phyloP scores from a whole-genome alignment of 192 early-diverging fungal genomes.

The Pecoramyces ruminantium region DNA sequence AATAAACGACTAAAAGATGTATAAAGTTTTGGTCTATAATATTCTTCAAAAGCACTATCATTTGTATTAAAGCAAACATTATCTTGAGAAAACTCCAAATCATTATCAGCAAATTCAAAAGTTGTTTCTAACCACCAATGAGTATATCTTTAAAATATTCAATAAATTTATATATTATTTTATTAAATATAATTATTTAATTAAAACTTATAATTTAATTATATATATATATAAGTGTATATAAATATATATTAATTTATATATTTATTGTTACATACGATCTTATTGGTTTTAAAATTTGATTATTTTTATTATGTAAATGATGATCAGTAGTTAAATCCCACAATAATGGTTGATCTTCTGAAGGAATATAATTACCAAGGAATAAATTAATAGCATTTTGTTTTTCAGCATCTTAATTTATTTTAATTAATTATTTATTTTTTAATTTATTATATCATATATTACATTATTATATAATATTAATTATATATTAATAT shows the following conservation, averaged over 20 bases:
- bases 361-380: conserved; percentile 34
- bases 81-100: neutral
- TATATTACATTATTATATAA: no score
- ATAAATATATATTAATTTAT: no score
- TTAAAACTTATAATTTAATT: no score
- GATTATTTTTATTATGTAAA: conserved; percentile 24
- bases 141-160: conserved; percentile 25
- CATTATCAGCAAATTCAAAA: conserved; percentile 6
- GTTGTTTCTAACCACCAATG: conserved; percentile 32
- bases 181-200: no score
- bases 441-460: no score
- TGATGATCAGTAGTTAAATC: conserved; percentile 59
- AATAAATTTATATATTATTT: no score
- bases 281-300: neutral
- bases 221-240: no score
- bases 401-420: conserved; percentile 89
- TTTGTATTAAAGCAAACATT: conserved; percentile 2
- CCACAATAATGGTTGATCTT: conserved; percentile 43
- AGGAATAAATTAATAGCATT: conserved; percentile 86
- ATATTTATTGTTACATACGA: no score
- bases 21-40: conserved; percentile 63
- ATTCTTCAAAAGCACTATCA: conserved; percentile 64
- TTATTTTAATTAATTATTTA: no score
- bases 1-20: conserved; percentile 66
- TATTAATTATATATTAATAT: no score